A percentile compares a stretch with the other conserved stretches of the same genome.
phyloP scores from a whole-genome alignment of 371 early-diverging fungal genomes.

The Mortierella sp. region DNA sequence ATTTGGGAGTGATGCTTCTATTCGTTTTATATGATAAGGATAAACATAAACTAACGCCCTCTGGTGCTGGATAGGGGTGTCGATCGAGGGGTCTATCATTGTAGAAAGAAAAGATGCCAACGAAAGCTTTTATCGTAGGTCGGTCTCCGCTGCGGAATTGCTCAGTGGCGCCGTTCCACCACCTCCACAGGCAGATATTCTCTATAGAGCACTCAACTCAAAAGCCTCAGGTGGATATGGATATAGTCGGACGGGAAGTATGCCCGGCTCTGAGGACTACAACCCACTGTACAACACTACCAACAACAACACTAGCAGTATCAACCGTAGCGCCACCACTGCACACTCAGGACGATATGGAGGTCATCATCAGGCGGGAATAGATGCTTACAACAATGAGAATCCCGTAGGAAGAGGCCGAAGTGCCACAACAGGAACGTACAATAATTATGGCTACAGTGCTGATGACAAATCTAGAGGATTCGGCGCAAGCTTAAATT shows the following conservation, averaged over 20 bases:
- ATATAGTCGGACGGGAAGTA: neutral
- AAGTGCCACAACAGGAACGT: neutral
- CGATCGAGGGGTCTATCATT: slow-evolving; percentile 90
- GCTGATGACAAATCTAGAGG: slow-evolving; percentile 1
- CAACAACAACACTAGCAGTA: no score
- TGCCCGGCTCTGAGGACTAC: neutral
- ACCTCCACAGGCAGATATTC: slow-evolving; percentile 81
- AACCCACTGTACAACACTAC: neutral
- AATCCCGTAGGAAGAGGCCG: neutral
- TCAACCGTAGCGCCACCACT: slow-evolving; percentile 5
- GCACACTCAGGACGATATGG: slow-evolving; percentile 1
- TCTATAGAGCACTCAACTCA: slow-evolving; percentile 78
- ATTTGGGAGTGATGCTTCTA: no score
- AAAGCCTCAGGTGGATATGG: slow-evolving; percentile 32
- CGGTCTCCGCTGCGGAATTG: slow-evolving; percentile 82
- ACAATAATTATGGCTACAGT: neutral
- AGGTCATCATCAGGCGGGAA: neutral
- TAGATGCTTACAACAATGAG: neutral
- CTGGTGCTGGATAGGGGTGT: slow-evolving; percentile 4
- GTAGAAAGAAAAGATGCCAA: slow-evolving; percentile 93
- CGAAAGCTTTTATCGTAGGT: slow-evolving; percentile 83
- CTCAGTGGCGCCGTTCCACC: slow-evolving; percentile 78
- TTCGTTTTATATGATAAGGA: no score
- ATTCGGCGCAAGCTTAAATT: neutral
- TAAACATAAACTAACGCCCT: no score